Conservation (phyloP, 148 eudicot genomes). For the Chenopodium suecicum region DNA sequence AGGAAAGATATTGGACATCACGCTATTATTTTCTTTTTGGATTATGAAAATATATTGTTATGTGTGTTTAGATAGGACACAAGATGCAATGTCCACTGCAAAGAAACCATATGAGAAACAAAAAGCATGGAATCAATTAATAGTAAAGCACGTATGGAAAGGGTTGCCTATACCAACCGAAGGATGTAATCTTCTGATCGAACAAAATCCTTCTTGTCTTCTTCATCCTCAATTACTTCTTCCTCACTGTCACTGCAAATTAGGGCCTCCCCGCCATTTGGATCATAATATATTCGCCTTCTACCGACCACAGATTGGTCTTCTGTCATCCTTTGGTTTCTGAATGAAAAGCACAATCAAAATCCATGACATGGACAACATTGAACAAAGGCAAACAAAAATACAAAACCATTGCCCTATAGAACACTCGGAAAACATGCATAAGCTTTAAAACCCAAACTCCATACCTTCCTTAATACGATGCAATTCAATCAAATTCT, state of each 20-base stretch:
- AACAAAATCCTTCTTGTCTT: conserved; percentile 74
- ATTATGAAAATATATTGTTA: neutral
- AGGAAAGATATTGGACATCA: neutral
- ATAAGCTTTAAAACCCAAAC: neutral
- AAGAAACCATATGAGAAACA: neutral
- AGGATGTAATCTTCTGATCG: conserved; percentile 84
- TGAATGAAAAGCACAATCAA: conserved; percentile 30
- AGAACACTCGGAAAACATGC: neutral
- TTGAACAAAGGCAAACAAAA: neutral
- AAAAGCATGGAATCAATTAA: neutral
- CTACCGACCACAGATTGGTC: conserved; percentile 98
- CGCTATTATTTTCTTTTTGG: neutral
- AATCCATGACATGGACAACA: neutral
- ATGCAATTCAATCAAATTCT: neutral
- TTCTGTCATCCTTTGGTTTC: conserved; percentile 97
- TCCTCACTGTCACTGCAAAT: conserved; percentile 98
- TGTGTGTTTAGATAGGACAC: neutral
- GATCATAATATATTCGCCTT: conserved; percentile 96
- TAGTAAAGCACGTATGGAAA: conserved; percentile 4
- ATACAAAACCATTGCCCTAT: neutral
- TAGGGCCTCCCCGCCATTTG: conserved; percentile 90
- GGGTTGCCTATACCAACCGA: conserved; percentile 54
- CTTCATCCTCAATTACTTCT: conserved; percentile 80
- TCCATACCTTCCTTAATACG: neutral
- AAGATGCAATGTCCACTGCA: neutral